These are phyloP conservation scores for Lactarius sp. DNA, from an alignment of 768 basidiomycete species.

Conservation along the genomic window DNA sequence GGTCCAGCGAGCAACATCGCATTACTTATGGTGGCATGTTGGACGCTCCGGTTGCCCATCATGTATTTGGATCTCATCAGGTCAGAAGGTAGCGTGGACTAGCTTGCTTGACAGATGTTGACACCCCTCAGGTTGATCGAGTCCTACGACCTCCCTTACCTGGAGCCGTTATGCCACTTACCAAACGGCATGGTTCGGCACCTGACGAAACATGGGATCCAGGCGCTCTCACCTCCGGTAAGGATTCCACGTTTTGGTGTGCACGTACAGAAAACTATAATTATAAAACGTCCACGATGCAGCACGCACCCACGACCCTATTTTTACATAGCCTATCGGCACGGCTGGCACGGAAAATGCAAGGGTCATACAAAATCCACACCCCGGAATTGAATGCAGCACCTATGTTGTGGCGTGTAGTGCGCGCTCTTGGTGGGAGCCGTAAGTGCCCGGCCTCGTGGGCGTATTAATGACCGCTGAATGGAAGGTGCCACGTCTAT, in stretches of 20 bases:
- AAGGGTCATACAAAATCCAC: slow-evolving; percentile 49
- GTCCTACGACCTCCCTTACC: slow-evolving; percentile 70
- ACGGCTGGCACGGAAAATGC: slow-evolving; percentile 54
- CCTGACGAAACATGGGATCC: slow-evolving; percentile 64
- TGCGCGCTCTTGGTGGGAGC: slow-evolving; percentile 61
- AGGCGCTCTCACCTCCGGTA: slow-evolving; percentile 69
- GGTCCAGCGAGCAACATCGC: slow-evolving; percentile 51
- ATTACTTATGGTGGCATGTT: slow-evolving; percentile 69
- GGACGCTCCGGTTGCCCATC: slow-evolving; percentile 74
- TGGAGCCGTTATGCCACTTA: slow-evolving; percentile 62
- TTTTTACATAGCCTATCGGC: slow-evolving; percentile 57
- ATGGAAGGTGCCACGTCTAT: slow-evolving; percentile 17
- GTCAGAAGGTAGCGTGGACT: slow-evolving; percentile 34
- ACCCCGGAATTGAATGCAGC: slow-evolving; percentile 74
- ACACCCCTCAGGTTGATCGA: slow-evolving; percentile 57
- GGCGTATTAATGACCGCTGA: slow-evolving; percentile 22
- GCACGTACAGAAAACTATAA: background rate
- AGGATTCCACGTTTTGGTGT: slow-evolving; percentile 28
- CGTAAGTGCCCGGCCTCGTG: slow-evolving; percentile 46
- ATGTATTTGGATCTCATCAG: slow-evolving; percentile 69
- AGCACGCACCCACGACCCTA: slow-evolving; percentile 57
- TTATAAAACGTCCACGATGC: background rate
- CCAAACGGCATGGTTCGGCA: slow-evolving; percentile 59
- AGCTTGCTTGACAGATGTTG: background rate
- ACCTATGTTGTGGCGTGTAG: slow-evolving; percentile 73